Conservation (phyloP, 1,284 basidiomycete genomes). For the Malassezia nana region DNA sequence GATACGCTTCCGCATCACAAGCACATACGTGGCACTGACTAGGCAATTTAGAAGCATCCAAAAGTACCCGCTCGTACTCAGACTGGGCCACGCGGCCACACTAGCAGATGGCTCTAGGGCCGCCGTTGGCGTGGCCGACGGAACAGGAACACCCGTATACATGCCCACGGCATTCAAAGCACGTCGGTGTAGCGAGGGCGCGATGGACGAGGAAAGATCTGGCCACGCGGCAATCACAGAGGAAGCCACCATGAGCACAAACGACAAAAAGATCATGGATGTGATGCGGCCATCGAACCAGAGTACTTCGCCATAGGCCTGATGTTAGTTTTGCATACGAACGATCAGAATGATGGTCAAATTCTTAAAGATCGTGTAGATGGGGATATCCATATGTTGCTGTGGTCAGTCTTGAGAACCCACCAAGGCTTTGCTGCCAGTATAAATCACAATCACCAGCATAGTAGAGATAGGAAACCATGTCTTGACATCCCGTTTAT, state of each 20-base stretch:
- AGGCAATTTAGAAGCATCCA: conserved; percentile 95
- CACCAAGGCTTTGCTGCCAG: conserved; percentile 90
- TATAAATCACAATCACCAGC: conserved; percentile 91
- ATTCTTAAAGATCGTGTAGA: conserved; percentile 88
- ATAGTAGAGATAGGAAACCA: conserved; percentile 93
- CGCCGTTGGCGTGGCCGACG: background rate
- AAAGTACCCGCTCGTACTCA: conserved; percentile 60
- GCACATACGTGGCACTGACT: conserved; percentile 80
- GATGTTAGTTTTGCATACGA: conserved; percentile 47
- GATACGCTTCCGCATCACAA: conserved; percentile 94
- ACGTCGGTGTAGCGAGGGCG: conserved; percentile 1
- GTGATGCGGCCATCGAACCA: conserved; percentile 92
- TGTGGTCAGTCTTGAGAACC: conserved; percentile 47
- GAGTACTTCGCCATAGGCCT: conserved; percentile 91
- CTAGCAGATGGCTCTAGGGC: background rate
- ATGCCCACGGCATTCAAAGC: conserved; percentile 3
- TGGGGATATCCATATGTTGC: conserved; percentile 48
- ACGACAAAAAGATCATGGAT: conserved; percentile 73
- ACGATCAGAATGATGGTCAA: conserved; percentile 95
- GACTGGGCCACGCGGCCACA: background rate
- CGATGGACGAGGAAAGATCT: conserved; percentile 55
- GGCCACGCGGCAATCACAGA: conserved; percentile 92
- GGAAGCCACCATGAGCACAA: conserved; percentile 89
- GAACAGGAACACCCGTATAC: conserved; percentile 4
- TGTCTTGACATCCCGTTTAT: conserved; percentile 69